These are phyloP conservation scores for Penicillium argentinense DNA, from an alignment of 495 filamentous ascomycete genomes.

Conservation along the genomic window DNA sequence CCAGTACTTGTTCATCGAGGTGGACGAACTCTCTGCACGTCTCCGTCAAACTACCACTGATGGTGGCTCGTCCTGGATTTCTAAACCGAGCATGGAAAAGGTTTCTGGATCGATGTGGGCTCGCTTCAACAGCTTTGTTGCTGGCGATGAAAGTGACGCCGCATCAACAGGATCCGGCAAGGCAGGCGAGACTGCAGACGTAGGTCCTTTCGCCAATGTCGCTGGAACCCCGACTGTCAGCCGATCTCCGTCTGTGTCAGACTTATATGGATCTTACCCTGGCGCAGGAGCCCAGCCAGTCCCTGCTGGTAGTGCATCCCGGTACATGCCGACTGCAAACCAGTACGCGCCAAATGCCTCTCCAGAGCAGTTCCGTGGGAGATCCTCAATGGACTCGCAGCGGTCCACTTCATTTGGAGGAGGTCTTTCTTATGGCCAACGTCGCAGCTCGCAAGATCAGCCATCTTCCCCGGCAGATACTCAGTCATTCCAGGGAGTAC, in stretches of 20 bases:
- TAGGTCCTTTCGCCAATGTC: conserved; percentile 79
- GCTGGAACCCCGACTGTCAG: conserved; percentile 81
- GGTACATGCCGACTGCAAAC: conserved; percentile 58
- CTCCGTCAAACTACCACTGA: conserved; percentile 83
- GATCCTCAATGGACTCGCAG: conserved; percentile 50
- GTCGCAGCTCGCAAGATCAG: conserved; percentile 43
- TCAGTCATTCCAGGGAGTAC: conserved; percentile 27
- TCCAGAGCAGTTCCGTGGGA: conserved; percentile 46
- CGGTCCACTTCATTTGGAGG: conserved; percentile 36
- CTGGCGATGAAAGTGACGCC: conserved; percentile 78
- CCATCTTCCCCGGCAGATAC: conserved; percentile 34
- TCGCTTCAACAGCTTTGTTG: conserved; percentile 91
- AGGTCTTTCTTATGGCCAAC: conserved; percentile 30
- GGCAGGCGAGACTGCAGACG: conserved; percentile 51
- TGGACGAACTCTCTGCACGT: conserved; percentile 82
- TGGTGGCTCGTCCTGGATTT: conserved; percentile 71
- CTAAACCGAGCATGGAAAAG: conserved; percentile 91
- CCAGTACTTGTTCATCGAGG: conserved; percentile 62
- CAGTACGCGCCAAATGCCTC: conserved; percentile 50
- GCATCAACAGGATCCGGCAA: conserved; percentile 58
- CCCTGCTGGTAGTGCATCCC: conserved; percentile 50
- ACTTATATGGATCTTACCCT: conserved; percentile 68
- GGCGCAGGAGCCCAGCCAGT: conserved; percentile 34
- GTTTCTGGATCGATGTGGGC: conserved; percentile 85
- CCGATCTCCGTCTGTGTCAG: conserved; percentile 70